Evolutionary conservation across 1,284 basidiomycete species (phyloP).

Genomic region (Psilocybe mexicana): DNA sequence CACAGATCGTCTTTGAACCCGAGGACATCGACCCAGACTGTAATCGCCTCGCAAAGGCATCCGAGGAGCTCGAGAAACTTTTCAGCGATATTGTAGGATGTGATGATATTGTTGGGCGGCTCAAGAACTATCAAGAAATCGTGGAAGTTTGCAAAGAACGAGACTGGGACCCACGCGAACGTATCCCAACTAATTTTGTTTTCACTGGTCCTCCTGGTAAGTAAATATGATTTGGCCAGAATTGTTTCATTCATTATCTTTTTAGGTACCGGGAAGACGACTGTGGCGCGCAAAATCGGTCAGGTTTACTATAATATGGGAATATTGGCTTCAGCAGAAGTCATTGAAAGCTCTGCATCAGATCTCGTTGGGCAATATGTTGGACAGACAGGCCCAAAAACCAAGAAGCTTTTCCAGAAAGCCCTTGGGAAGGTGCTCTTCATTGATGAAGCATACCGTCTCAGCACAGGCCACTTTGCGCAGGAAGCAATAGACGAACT

Average conservation of each 20-base stretch:
- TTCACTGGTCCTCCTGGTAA: slow-evolving; percentile 73
- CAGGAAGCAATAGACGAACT: slow-evolving; percentile 70
- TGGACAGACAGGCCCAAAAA: slow-evolving; percentile 70
- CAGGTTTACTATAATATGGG: slow-evolving; percentile 71
- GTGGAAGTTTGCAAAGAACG: slow-evolving; percentile 35
- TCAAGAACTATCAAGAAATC: slow-evolving; percentile 46
- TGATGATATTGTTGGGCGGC: slow-evolving; percentile 49
- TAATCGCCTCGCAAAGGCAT: slow-evolving; percentile 47
- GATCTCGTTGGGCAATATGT: slow-evolving; percentile 68
- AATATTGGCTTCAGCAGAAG: slow-evolving; percentile 51
- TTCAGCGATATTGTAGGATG: slow-evolving; percentile 65
- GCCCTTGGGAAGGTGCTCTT: slow-evolving; percentile 66
- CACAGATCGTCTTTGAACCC: slow-evolving; percentile 51
- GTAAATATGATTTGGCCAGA: slow-evolving; percentile 3
- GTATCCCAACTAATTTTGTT: slow-evolving; percentile 65
- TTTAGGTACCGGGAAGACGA: slow-evolving; percentile 51
- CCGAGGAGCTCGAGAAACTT: slow-evolving; percentile 50
- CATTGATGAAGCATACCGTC: slow-evolving; percentile 66
- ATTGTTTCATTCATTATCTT: not conserved
- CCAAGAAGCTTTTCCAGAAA: slow-evolving; percentile 54
- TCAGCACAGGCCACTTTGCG: slow-evolving; percentile 59
- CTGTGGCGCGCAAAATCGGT: slow-evolving; percentile 51
- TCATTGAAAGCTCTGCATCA: slow-evolving; percentile 64
- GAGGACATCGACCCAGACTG: slow-evolving; percentile 64
- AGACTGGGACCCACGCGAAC: slow-evolving; percentile 43